Percentiles rank a stretch among this genome's conserved stretches.
Conservation (phyloP, 2,329 filamentous ascomycete genomes). For the Colletotrichum nymphaeae region DNA sequence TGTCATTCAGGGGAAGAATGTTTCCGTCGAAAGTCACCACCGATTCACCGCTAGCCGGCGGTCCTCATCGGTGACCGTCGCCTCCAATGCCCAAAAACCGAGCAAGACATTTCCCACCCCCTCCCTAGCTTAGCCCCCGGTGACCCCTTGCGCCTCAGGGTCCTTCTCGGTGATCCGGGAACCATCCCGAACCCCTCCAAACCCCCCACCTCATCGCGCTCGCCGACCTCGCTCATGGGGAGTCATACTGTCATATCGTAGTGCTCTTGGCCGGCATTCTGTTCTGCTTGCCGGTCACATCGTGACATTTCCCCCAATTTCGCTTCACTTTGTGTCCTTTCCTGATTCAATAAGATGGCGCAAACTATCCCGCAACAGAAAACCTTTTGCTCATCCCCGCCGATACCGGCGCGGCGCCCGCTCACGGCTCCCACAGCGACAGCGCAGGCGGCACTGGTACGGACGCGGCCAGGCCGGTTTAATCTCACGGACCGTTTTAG, state of each 20-base stretch:
- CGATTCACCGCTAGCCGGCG: not conserved
- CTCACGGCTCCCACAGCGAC: not conserved
- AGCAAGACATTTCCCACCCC: not conserved
- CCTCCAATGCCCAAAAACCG: not conserved
- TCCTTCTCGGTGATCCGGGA: constrained; percentile 20
- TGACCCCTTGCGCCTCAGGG: not conserved
- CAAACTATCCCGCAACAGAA: not conserved
- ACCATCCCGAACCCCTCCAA: constrained; percentile 11
- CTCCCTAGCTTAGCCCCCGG: not conserved
- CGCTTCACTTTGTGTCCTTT: not conserved
- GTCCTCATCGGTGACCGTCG: not conserved
- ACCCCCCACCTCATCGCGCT: not conserved
- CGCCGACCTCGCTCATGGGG: constrained; percentile 9
- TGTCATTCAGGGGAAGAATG: not conserved
- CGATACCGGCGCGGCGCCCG: not conserved
- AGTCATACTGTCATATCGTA: constrained; percentile 2
- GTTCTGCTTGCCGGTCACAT: not conserved
- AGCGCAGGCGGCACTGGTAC: not conserved
- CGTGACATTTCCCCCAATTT: not conserved
- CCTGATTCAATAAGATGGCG: not conserved
- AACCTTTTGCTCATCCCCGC: not conserved
- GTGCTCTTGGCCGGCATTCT: not conserved
- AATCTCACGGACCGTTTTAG: constrained; percentile 1
- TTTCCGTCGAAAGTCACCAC: not conserved
- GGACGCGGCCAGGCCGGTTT: not conserved